A percentile compares a stretch with the other conserved stretches of the same genome.
Evolutionary conservation across 2,329 filamentous ascomycete genomes (phyloP).

Genomic region (Rugonectria rugulosa): DNA sequence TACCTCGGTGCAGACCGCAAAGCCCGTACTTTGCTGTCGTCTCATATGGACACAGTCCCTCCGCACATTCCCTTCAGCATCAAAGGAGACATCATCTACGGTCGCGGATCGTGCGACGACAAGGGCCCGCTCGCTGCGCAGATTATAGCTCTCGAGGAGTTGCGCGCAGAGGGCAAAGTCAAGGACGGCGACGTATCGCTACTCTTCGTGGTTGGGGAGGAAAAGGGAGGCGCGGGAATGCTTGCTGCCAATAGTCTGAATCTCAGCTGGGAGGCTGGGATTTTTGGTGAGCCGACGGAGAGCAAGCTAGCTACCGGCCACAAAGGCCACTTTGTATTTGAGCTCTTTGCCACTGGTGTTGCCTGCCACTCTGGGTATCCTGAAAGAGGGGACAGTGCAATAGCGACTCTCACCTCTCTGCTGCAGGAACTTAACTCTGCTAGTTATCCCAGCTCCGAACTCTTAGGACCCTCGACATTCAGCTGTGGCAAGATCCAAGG

Average conservation of each 20-base stretch:
- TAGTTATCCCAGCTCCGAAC: constrained; percentile 44
- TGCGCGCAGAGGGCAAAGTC: constrained; percentile 14
- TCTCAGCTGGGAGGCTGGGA: constrained; percentile 65
- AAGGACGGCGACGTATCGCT: constrained; percentile 50
- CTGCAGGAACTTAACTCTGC: constrained; percentile 35
- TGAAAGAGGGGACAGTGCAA: constrained; percentile 26
- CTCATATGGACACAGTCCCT: constrained; percentile 78
- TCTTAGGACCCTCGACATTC: constrained; percentile 49
- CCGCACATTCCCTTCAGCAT: constrained; percentile 71
- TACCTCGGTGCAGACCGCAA: constrained; percentile 57
- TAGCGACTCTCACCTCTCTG: constrained; percentile 15
- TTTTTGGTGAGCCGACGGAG: constrained; percentile 80
- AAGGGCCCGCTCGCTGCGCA: constrained; percentile 73
- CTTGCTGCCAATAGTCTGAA: constrained; percentile 52
- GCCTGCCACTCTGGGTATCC: constrained; percentile 48
- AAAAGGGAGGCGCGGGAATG: constrained; percentile 74
- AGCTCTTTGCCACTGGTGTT: constrained; percentile 67
- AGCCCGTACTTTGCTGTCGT: constrained; percentile 67
- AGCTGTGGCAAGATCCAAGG: constrained; percentile 50
- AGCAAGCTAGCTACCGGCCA: constrained; percentile 74
- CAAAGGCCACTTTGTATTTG: constrained; percentile 71
- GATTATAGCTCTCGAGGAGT: constrained; percentile 62
- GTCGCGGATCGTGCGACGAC: constrained; percentile 74
- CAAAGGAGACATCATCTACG: constrained; percentile 53
- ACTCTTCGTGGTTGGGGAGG: constrained; percentile 71